These are phyloP conservation scores for Lolium multiflorum DNA, from an alignment of 176 grass and related monocot genomes.

Conservation along the genomic window DNA sequence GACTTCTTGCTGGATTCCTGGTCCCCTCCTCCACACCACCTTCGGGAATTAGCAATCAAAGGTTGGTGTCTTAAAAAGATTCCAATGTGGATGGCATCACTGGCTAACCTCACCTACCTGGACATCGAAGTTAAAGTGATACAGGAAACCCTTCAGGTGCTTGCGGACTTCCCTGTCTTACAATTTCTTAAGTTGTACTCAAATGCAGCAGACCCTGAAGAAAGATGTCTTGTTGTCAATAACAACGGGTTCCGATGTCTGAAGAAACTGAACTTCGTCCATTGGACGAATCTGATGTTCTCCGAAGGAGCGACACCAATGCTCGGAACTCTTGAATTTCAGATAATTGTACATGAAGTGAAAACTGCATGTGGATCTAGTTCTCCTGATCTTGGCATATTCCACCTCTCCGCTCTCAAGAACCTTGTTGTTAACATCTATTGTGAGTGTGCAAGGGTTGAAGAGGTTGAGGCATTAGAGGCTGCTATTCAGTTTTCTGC, in stretches of 20 bases:
- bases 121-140: conserved; percentile 34
- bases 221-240: neutral
- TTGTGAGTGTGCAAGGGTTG: conserved; percentile 24
- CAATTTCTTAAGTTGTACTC: conserved; percentile 30
- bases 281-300: conserved; percentile 33
- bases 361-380: neutral
- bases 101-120: conserved; percentile 33
- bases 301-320: conserved; percentile 43
- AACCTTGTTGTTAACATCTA: conserved; percentile 11
- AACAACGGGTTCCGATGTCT: conserved; percentile 30
- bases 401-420: conserved; percentile 35
- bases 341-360: conserved; percentile 27
- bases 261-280: conserved; percentile 34
- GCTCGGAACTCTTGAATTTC: conserved; percentile 43
- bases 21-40: conserved; percentile 43
- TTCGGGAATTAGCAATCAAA: conserved; percentile 39
- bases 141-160: conserved; percentile 31
- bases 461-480: conserved; percentile 46
- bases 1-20: conserved; percentile 47
- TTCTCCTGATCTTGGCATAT: conserved; percentile 33
- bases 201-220: neutral
- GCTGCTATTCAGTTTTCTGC: conserved; percentile 13
- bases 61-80: conserved; percentile 37
- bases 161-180: conserved; percentile 38
- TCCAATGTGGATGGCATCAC: conserved; percentile 45